Percentiles rank a stretch among this genome's conserved stretches.
Evolutionary conservation across 2,329 filamentous ascomycete species (phyloP).

Genomic region (Coniella vitis): DNA sequence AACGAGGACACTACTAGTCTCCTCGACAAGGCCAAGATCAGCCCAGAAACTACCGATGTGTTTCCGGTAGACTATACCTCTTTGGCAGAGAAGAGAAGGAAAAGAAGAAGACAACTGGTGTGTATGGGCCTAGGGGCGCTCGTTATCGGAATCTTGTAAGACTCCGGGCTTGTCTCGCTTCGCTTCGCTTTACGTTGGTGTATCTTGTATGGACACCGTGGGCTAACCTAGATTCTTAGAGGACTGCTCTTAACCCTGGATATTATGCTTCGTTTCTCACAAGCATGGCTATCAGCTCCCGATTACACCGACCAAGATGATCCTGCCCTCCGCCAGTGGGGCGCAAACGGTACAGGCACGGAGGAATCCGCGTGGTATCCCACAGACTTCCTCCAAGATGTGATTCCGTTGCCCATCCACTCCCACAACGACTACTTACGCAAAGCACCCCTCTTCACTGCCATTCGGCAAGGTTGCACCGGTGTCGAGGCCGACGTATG

Average conservation of each 20-base stretch:
- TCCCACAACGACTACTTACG: constrained; percentile 69
- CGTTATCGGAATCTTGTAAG: too few species aligned
- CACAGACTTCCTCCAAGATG: constrained; percentile 43
- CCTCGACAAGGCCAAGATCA: neutral
- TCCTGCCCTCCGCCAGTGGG: constrained; percentile 29
- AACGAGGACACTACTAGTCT: neutral
- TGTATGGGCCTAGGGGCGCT: too few species aligned
- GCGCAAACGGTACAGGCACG: constrained; percentile 27
- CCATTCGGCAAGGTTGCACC: constrained; percentile 51
- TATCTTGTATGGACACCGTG: neutral
- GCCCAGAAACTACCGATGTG: neutral
- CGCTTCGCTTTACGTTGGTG: too few species aligned
- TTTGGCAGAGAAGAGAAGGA: too few species aligned
- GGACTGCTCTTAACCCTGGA: constrained; percentile 12
- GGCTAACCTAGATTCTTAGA: neutral
- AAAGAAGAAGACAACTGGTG: too few species aligned
- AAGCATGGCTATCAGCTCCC: neutral
- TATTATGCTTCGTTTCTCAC: constrained; percentile 14
- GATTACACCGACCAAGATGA: constrained; percentile 20
- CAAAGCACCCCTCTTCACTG: constrained; percentile 54
- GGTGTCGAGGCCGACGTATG: constrained; percentile 66
- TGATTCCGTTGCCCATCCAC: constrained; percentile 49
- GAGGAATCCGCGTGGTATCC: constrained; percentile 39
- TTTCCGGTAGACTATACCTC: neutral
- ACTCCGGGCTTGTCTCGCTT: too few species aligned